These are phyloP conservation scores for Termitomyces sp. DNA, from an alignment of 768 basidiomycete genomes.

Conservation along the genomic window DNA sequence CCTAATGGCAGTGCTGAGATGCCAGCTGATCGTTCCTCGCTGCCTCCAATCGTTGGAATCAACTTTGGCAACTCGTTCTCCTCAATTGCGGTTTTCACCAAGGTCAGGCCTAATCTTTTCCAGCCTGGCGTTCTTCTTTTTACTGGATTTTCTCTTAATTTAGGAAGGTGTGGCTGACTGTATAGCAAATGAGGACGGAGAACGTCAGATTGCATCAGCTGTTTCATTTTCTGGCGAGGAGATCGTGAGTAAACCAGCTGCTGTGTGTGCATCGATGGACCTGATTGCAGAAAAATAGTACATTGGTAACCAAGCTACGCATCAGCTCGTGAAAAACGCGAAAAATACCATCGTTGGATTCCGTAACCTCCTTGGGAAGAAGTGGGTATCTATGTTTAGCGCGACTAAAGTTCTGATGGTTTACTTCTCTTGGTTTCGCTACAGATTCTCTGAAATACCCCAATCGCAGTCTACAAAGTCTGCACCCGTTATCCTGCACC, in stretches of 20 bases:
- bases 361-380: constrained; percentile 90
- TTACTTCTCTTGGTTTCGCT: background rate
- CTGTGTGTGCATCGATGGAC: background rate
- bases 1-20: constrained; percentile 53
- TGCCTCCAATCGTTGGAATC: constrained; percentile 81
- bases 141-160: background rate
- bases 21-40: constrained; percentile 27
- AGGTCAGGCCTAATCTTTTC: constrained; percentile 45
- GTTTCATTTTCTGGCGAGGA: constrained; percentile 91
- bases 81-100: constrained; percentile 92
- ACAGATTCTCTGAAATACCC: constrained; percentile 76
- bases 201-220: constrained; percentile 95
- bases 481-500: constrained; percentile 75
- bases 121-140: background rate
- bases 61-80: constrained; percentile 96
- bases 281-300: constrained; percentile 50
- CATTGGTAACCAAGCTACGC: constrained; percentile 92
- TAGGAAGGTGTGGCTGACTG: constrained; percentile 91
- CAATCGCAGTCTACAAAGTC: constrained; percentile 50
- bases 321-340: constrained; percentile 92
- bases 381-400: constrained; percentile 40
- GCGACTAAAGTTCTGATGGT: background rate
- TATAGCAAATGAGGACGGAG: constrained; percentile 98
- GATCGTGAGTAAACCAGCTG: constrained; percentile 52
- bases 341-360: constrained; percentile 95